Conservation (phyloP, 1,284 basidiomycete genomes). For the Ganoderma resinaceum region DNA sequence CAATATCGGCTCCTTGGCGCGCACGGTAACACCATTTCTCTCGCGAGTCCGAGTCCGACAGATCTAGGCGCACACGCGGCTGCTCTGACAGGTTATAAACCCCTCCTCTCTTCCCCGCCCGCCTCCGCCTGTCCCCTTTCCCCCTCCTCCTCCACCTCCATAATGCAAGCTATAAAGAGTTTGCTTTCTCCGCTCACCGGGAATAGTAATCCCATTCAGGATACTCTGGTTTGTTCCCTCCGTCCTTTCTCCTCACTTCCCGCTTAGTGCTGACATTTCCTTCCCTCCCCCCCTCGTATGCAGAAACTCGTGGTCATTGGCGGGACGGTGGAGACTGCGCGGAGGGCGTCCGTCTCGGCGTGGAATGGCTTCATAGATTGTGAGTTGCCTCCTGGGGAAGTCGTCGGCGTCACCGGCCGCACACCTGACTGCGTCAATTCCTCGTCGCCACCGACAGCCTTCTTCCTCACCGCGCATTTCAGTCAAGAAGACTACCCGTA, state of each 20-base stretch:
- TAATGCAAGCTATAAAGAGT: slow-evolving; percentile 41
- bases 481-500: slow-evolving; percentile 86
- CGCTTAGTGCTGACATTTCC: not conserved
- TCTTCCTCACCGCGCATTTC: slow-evolving; percentile 87
- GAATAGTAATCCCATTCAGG: slow-evolving; percentile 39
- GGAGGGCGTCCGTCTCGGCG: slow-evolving; percentile 67
- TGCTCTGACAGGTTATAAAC: slow-evolving; percentile 24
- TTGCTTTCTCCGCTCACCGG: slow-evolving; percentile 39
- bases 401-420: slow-evolving; percentile 12
- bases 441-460: slow-evolving; percentile 53
- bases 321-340: slow-evolving; percentile 42
- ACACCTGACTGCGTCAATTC: slow-evolving; percentile 16
- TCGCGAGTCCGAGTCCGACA: slow-evolving; percentile 14
- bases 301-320: slow-evolving; percentile 45
- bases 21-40: not conserved
- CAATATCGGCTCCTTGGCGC: not conserved
- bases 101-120: slow-evolving; percentile 17
- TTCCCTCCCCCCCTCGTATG: not conserved
- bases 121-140: slow-evolving; percentile 21
- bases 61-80: slow-evolving; percentile 27
- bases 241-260: not conserved
- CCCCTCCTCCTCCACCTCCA: slow-evolving; percentile 12
- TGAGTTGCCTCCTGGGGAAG: slow-evolving; percentile 45
- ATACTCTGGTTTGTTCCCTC: slow-evolving; percentile 37
- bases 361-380: slow-evolving; percentile 90